Conservation (phyloP, 352 stramenopile genomes). For the Elongisporangium anandrum region DNA sequence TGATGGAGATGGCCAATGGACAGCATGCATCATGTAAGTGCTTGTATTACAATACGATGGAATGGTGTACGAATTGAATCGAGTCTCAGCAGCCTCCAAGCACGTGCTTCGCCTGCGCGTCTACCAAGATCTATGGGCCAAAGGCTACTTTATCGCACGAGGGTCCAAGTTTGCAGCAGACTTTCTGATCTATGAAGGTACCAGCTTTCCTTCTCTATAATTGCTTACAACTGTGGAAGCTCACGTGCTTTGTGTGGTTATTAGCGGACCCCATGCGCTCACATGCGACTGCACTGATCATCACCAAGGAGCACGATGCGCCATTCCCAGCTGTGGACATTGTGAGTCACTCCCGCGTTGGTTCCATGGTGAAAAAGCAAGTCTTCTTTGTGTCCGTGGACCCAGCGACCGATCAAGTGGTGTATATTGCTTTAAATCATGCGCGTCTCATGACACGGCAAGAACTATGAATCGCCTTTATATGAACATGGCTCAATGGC, state of each 20-base stretch:
- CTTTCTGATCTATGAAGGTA: slow-evolving; percentile 76
- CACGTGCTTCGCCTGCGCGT: slow-evolving; percentile 31
- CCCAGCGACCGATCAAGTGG: slow-evolving; percentile 11
- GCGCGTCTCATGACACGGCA: slow-evolving; percentile 42
- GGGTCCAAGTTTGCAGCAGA: slow-evolving; percentile 83
- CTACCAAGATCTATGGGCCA: slow-evolving; percentile 64
- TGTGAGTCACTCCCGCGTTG: slow-evolving; percentile 58
- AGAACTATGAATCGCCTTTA: slow-evolving; percentile 4
- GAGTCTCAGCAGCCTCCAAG: slow-evolving; percentile 13
- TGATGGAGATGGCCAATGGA: neutral
- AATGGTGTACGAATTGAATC: no score
- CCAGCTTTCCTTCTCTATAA: neutral
- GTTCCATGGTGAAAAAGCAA: slow-evolving; percentile 74
- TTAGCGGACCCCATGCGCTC: slow-evolving; percentile 28
- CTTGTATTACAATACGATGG: slow-evolving; percentile 2
- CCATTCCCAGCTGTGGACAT: slow-evolving; percentile 44
- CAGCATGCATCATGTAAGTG: neutral
- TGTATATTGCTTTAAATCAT: slow-evolving; percentile 62
- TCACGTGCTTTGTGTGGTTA: neutral
- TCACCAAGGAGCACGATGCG: slow-evolving; percentile 43
- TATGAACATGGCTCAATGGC: neutral
- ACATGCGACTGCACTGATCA: slow-evolving; percentile 48
- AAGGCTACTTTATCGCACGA: slow-evolving; percentile 60
- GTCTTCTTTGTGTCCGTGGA: slow-evolving; percentile 45
- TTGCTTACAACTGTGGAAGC: no score